Evolutionary conservation across 345 rosid species (phyloP).

Genomic region (Eucalyptus marginata): DNA sequence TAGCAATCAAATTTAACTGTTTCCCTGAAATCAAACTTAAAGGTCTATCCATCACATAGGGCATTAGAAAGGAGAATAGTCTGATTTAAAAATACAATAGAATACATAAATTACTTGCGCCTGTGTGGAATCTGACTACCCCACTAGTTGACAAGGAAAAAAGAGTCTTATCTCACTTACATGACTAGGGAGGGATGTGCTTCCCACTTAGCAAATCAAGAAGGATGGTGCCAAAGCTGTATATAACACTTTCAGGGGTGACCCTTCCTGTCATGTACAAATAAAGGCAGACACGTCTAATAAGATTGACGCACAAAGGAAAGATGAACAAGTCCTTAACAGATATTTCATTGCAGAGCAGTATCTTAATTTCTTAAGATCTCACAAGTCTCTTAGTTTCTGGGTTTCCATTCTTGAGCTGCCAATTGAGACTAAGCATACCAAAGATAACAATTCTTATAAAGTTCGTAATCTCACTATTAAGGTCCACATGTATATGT

Average conservation of each 20-base stretch:
- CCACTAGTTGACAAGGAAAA: not conserved
- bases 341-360: not conserved
- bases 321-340: not conserved
- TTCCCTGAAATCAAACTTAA: not conserved
- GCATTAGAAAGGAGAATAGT: not conserved
- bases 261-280: constrained; percentile 60
- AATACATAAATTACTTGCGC: not conserved
- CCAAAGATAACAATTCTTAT: not conserved
- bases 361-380: not conserved
- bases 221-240: constrained; percentile 94
- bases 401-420: not conserved
- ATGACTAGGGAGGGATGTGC: constrained; percentile 94
- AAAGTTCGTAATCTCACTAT: not conserved
- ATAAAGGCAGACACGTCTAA: not conserved
- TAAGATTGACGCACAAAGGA: not conserved
- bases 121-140: not conserved
- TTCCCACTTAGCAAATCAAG: constrained; percentile 93
- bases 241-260: constrained; percentile 85
- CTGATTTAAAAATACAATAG: not conserved
- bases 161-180: constrained; percentile 27
- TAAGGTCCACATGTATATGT: not conserved
- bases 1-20: not conserved
- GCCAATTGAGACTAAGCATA: not conserved
- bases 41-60: not conserved
- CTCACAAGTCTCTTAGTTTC: not conserved